Evolutionary conservation across 805 yeast genomes (phyloP), one percentile per base, ranked within the genome.

Genomic region (Yueomyces sp.): DNA sequence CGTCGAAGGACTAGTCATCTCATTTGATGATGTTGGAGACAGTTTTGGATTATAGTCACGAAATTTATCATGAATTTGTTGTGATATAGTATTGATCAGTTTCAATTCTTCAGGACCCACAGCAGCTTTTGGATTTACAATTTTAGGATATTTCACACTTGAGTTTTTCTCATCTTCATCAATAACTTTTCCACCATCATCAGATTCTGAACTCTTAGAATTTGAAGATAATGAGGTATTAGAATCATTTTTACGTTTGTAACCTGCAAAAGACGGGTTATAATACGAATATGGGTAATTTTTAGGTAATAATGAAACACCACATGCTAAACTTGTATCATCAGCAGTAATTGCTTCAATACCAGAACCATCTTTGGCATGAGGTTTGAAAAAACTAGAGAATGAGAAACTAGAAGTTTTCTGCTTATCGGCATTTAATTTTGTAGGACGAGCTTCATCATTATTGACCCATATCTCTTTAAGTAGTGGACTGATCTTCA

Each of bases 91-190:
- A 49, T 73, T 72, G 44, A 75, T 75, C 44, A 75, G 50, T 38
- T 66, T 65, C 40, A 74, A 60, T 49, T 75, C 78, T 5, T 66
- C 66, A 37, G 68, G 70, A 36, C 77, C 77, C 34, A 76, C 75
- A 2, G 77, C 76, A 1, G 73, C 68, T 8, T 45, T 41, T 29
- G 57, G 52, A 40, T 58, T 57, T 7, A 59, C 59, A 4, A 57
- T 46, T 28, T 44, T 42, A 5, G 37, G 37, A 34, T 34, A 5
- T 19, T 34, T 34, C 6, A 19, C 8, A 11, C 26, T 11, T 9
- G 26, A 34, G n/a, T 34, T 34, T n/a, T 34, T 34, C 26, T 34
- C 37, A 34, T 34, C 37, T 34, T 34, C 37, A 19, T 19, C 19
- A 6, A 30, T 30, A 6, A 30, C 9, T 6, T 9, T 30, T 9